Conservation (phyloP, 2,329 filamentous ascomycete species). For the Cryoendolithus antarcticus region DNA sequence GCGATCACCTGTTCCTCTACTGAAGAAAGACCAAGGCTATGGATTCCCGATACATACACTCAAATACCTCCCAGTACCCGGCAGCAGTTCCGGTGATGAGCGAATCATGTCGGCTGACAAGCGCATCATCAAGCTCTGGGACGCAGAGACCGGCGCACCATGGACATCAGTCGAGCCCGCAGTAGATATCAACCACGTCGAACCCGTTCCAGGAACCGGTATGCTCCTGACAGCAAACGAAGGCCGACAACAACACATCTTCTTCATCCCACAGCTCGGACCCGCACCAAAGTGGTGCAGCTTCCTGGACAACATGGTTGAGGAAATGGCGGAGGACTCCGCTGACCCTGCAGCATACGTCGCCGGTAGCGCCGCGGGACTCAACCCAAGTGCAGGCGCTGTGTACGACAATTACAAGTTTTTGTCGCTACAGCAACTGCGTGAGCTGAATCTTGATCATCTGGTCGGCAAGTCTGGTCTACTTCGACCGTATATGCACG, state of each 20-base stretch:
- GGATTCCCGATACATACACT: conserved; percentile 85
- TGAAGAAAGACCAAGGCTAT: conserved; percentile 93
- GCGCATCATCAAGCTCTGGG: conserved; percentile 95
- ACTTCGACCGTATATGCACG: conserved; percentile 94
- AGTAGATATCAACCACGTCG: conserved; percentile 89
- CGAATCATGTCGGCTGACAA: conserved; percentile 91
- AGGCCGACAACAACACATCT: conserved; percentile 85
- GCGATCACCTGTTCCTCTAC: conserved; percentile 69
- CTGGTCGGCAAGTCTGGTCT: conserved; percentile 82
- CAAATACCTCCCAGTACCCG: conserved; percentile 51
- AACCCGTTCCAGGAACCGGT: conserved; percentile 81
- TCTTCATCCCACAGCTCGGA: conserved; percentile 87
- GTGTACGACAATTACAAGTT: conserved; percentile 99
- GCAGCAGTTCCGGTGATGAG: conserved; percentile 40
- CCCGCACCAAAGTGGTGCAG: conserved; percentile 91
- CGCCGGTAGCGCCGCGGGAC: conserved; percentile 22
- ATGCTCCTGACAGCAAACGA: conserved; percentile 97
- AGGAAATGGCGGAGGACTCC: conserved; percentile 87
- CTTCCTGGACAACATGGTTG: conserved; percentile 93
- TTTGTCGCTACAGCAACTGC: conserved; percentile 75
- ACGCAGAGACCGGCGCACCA: conserved; percentile 65
- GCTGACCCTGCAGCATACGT: conserved; percentile 48
- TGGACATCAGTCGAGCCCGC: conserved; percentile 95
- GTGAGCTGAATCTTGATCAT: conserved; percentile 73
- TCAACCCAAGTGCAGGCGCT: conserved; percentile 37